Evolutionary conservation across 768 basidiomycete species (phyloP), one percentile per base, ranked within the genome.

Genomic region (Multifurca ochricompacta): DNA sequence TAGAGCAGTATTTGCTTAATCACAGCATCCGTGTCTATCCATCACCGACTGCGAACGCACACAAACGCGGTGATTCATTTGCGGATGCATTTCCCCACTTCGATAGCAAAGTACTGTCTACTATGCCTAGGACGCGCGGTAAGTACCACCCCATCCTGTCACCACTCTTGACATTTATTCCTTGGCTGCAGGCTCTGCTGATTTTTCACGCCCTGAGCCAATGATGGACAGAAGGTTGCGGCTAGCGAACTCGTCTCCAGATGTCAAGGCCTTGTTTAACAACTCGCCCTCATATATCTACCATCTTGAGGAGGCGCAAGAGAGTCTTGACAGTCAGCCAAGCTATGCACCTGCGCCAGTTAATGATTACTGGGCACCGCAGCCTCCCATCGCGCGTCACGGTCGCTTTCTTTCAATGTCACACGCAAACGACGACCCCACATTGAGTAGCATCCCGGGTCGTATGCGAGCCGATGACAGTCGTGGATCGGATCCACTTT

Each of bases 1-100:
- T 98, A 4, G 95, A 98, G 65, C 88, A 93, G 64, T 97, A 87
- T 73, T 69, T 98, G 53, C 73, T 86, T 23, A 82, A 83, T 55
- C 85, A 93, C 62, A 91, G 87, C 58, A 79, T 95, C 25, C 82
- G 88, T 61, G 79, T 85, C 53, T 89, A 89, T 69, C 85, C 88
- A 21, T 83, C 87, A 25, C 79, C 84, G 14, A 83, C 84, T 7
- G 78, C 82, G n/a, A 82, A 86, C 52, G 79, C 79, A 2, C 90
- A 89, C 67, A 91, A 85, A 69, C 78, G 91, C 42, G 87, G 86
- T 6, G 94, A 97, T 65, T 91, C 92, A 1, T 94, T 95, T 65
- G 86, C 92, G 31, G 92, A 95, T 66, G 90, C 93, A 2, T 94
- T 95, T 77, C 89, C 92, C 23, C 92, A 95, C 68, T 95, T 96